Conservation (phyloP, 305 asterid genomes). For the Ilex paraguariensis region DNA sequence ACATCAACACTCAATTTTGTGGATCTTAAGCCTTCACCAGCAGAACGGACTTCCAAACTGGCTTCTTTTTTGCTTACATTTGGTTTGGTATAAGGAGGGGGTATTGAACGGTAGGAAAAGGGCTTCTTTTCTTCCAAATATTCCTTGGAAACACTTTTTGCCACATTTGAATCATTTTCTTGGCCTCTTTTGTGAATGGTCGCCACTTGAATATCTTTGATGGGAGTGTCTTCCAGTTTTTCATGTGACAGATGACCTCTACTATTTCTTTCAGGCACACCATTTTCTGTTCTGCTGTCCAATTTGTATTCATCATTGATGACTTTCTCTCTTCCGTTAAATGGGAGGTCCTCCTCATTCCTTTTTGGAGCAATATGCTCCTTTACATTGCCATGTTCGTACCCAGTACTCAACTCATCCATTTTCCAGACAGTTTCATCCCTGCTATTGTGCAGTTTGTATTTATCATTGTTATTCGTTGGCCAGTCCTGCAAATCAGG, state of each 20-base stretch:
- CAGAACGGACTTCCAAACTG: background rate
- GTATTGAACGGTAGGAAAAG: constrained; percentile 22
- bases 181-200: constrained; percentile 6
- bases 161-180: constrained; percentile 15
- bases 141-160: constrained; percentile 12
- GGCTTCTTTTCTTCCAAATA: constrained; percentile 26
- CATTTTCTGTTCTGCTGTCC: constrained; percentile 10
- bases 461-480: constrained; percentile 13
- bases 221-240: constrained; percentile 3
- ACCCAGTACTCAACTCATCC: constrained; percentile 3
- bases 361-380: constrained; percentile 13
- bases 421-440: constrained; percentile 23
- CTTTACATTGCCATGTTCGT: constrained; percentile 6
- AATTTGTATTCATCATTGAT: constrained; percentile 10
- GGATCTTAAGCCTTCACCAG: background rate
- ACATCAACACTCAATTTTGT: background rate
- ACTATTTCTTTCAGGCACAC: background rate
- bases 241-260: constrained; percentile 1
- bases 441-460: constrained; percentile 5
- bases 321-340: constrained; percentile 18
- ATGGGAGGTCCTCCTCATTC: constrained; percentile 5
- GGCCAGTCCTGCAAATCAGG: constrained; percentile 29
- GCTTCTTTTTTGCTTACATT: constrained; percentile 12
- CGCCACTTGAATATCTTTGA: constrained; percentile 38
- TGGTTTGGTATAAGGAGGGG: constrained; percentile 52